These are phyloP conservation scores for Melaleuca alternifolia DNA, from an alignment of 345 rosid genomes.

Conservation along the genomic window DNA sequence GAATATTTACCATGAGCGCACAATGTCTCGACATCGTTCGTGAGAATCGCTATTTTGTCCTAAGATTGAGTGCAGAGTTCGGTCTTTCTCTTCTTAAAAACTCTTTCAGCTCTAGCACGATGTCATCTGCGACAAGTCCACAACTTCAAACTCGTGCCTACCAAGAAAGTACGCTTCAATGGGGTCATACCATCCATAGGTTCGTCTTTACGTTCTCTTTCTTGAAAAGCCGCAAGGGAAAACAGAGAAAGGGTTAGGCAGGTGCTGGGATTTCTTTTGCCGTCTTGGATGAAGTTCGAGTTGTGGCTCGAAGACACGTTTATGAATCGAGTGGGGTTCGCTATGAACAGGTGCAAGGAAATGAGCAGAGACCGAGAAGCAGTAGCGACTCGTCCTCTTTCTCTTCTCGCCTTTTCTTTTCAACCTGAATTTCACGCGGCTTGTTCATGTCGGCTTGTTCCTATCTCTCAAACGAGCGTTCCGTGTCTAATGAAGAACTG, in stretches of 20 bases:
- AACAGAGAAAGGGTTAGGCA: background rate
- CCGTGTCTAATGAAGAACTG: background rate
- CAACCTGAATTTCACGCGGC: background rate
- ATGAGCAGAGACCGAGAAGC: background rate
- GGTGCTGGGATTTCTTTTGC: background rate
- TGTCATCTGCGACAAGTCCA: background rate
- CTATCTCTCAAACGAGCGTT: background rate
- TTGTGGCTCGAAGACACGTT: background rate
- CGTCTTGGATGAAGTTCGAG: background rate
- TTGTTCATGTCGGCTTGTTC: background rate
- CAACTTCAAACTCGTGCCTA: background rate
- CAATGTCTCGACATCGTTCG: background rate
- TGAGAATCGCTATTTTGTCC: background rate
- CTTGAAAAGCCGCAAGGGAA: background rate
- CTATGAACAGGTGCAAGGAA: background rate
- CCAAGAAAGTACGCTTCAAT: background rate
- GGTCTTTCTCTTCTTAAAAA: background rate
- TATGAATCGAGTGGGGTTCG: background rate
- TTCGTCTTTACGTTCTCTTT: background rate
- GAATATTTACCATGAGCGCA: background rate
- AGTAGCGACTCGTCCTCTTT: background rate
- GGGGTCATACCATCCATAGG: background rate
- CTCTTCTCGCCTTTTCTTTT: background rate
- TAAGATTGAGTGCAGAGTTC: background rate
- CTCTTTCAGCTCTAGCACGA: background rate